These are phyloP conservation scores for Cytospora piceae DNA, from an alignment of 2,329 filamentous ascomycete genomes.

Conservation along the genomic window DNA sequence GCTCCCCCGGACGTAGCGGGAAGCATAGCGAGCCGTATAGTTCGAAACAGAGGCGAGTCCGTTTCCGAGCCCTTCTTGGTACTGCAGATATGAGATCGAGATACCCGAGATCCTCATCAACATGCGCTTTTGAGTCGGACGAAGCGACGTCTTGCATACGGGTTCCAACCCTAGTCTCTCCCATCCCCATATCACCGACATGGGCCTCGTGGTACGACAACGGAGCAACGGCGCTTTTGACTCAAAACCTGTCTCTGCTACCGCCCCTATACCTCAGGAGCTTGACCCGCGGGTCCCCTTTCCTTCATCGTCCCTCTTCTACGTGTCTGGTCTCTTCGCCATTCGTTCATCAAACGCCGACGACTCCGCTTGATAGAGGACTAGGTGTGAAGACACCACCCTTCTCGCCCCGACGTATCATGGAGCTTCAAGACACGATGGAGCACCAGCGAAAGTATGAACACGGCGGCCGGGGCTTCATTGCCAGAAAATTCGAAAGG, in stretches of 20 bases:
- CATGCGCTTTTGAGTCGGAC: conserved; percentile 10
- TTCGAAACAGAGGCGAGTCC: neutral
- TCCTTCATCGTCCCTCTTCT: neutral
- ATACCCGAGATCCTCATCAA: conserved; percentile 13
- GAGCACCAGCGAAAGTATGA: conserved; percentile 24
- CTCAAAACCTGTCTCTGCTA: conserved; percentile 22
- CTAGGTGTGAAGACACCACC: conserved; percentile 2
- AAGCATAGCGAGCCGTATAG: neutral
- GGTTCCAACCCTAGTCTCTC: neutral
- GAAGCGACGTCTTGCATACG: conserved; percentile 5
- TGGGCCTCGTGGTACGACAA: conserved; percentile 15
- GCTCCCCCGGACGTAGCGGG: neutral
- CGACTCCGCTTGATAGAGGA: conserved; percentile 9
- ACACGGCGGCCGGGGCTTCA: conserved; percentile 11
- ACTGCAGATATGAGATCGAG: conserved; percentile 5
- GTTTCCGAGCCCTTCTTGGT: neutral
- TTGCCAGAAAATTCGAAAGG: conserved; percentile 24
- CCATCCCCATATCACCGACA: conserved; percentile 4
- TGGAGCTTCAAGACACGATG: conserved; percentile 12
- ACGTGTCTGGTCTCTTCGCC: neutral
- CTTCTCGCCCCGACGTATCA: neutral
- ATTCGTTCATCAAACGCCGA: conserved; percentile 8
- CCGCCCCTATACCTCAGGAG: conserved; percentile 12
- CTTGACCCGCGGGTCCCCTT: neutral
- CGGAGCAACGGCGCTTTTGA: conserved; percentile 13